Evolutionary conservation across 371 early-diverging fungal genomes (phyloP).

Genomic region (Rhizoclosmatium hyalinum): DNA sequence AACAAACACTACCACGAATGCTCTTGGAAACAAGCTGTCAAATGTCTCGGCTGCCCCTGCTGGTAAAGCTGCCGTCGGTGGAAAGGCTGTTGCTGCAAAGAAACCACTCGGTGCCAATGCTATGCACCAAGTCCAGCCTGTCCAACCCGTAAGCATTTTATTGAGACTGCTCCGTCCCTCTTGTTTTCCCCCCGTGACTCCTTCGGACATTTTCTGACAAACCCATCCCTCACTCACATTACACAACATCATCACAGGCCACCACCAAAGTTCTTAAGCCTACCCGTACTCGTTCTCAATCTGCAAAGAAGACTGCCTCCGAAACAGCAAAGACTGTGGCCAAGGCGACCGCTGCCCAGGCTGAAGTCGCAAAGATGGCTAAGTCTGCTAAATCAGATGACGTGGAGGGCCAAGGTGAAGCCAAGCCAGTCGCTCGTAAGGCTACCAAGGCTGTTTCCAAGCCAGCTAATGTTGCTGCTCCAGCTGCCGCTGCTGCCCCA

Average conservation of each 20-base stretch:
- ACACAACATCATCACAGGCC: background rate
- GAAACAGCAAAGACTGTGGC: conserved; percentile 26
- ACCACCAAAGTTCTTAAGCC: conserved; percentile 37
- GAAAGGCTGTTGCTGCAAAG: background rate
- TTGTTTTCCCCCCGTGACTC: background rate
- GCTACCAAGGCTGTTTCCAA: background rate
- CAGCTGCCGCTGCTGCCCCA: background rate
- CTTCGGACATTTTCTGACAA: background rate
- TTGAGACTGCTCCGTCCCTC: background rate
- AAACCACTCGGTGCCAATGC: conserved; percentile 9
- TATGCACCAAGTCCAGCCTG: conserved; percentile 19
- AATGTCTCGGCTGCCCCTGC: background rate
- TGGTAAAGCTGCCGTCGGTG: conserved; percentile 3
- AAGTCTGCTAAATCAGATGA: background rate
- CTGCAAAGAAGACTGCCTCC: conserved; percentile 26
- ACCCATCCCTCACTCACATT: background rate
- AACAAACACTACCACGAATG: too few relatives aligned
- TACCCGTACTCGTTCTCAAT: conserved; percentile 17
- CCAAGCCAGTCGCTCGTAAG: background rate
- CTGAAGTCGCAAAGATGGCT: conserved; percentile 16
- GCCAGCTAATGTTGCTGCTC: background rate
- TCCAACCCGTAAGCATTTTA: conserved; percentile 14
- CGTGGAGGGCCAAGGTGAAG: background rate
- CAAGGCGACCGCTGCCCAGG: conserved; percentile 21
- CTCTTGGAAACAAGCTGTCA: background rate